Evolutionary conservation across 139 green algal species (phyloP).

Genomic region (Tetradesmus lagerheimii): DNA sequence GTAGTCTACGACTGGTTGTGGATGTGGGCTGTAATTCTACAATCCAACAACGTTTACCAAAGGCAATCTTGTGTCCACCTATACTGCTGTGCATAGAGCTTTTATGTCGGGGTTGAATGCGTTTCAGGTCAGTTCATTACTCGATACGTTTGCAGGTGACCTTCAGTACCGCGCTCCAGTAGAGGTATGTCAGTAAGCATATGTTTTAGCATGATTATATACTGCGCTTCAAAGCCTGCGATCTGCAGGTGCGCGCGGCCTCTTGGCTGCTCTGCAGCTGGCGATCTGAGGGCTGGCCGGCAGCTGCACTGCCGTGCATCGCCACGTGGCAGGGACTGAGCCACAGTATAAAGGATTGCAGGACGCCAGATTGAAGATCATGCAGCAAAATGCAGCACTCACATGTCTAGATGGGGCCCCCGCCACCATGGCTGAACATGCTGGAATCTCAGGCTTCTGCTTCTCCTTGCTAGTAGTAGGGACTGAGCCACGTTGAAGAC

Average conservation of each 20-base stretch:
- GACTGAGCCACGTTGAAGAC: too few species aligned
- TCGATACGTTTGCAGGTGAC: not conserved
- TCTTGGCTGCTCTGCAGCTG: not conserved
- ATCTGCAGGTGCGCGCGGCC: not conserved
- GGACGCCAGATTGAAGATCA: too few species aligned
- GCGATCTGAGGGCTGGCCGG: too few species aligned
- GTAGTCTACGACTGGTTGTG: not conserved
- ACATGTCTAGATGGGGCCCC: too few species aligned
- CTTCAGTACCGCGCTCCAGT: not conserved
- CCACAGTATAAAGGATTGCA: not conserved
- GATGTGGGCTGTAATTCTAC: not conserved
- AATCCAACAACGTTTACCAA: not conserved
- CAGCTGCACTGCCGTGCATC: not conserved
- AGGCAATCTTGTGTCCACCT: too few species aligned
- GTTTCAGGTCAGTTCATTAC: not conserved
- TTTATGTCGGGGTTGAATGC: not conserved
- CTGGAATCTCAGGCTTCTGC: too few species aligned
- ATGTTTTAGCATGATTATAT: not conserved
- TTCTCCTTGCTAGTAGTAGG: too few species aligned
- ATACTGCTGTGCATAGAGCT: too few species aligned
- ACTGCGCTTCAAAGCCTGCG: not conserved
- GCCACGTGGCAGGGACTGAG: not conserved
- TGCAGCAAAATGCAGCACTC: too few species aligned
- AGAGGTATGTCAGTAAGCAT: not conserved
- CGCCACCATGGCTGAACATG: too few species aligned